phyloP scores from a whole-genome alignment of 306 rosid genomes.

The Gastrolobium bilobum region DNA sequence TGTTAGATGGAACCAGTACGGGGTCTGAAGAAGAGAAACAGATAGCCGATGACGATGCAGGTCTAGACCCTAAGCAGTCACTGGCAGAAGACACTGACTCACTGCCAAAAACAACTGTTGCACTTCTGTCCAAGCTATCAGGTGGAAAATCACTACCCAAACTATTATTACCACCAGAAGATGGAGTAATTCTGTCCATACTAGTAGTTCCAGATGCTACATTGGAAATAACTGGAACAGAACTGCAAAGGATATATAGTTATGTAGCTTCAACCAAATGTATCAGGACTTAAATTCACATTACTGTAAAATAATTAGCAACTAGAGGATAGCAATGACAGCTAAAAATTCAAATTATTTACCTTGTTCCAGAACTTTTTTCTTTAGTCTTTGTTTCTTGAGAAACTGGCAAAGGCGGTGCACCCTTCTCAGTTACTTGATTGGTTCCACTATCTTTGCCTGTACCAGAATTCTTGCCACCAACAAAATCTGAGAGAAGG shows the following conservation, averaged over 20 bases:
- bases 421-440: conserved; percentile 72
- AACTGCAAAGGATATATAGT: conserved; percentile 64
- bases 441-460: conserved; percentile 77
- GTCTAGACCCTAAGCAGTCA: conserved; percentile 46
- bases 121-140: conserved; percentile 55
- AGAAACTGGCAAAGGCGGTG: conserved; percentile 58
- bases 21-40: conserved; percentile 77
- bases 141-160: conserved; percentile 57
- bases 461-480: conserved; percentile 71
- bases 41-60: conserved; percentile 59
- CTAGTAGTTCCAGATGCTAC: conserved; percentile 61
- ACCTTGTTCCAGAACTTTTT: conserved; percentile 71
- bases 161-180: conserved; percentile 56
- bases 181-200: conserved; percentile 54
- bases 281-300: conserved; percentile 34
- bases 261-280: conserved; percentile 38
- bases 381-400: conserved; percentile 71
- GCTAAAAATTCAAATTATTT: conserved; percentile 1
- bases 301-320: neutral
- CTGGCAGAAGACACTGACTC: conserved; percentile 48
- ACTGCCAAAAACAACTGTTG: conserved; percentile 46
- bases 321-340: conserved; percentile 6
- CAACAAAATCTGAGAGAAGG: conserved; percentile 70
- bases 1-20: conserved; percentile 69
- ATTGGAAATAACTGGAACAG: conserved; percentile 59